Conservation (phyloP, 2,329 filamentous ascomycete species). For the Ramularia endophylla region DNA sequence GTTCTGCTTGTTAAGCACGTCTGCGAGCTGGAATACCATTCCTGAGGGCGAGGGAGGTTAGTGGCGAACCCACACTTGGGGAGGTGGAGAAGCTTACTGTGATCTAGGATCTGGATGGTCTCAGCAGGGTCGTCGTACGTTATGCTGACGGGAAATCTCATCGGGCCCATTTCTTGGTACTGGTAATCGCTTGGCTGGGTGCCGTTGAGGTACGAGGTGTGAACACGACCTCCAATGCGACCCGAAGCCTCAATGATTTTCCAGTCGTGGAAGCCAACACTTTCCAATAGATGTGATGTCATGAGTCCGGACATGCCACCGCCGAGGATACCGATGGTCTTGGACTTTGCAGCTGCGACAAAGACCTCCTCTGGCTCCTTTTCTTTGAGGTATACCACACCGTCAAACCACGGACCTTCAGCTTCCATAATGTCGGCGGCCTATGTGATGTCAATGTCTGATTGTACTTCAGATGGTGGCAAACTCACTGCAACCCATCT, state of each 20-base stretch:
- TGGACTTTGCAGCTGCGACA: conserved; percentile 50
- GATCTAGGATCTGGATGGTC: conserved; percentile 55
- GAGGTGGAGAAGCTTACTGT: conserved; percentile 33
- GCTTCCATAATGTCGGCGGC: conserved; percentile 46
- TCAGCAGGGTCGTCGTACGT: conserved; percentile 48
- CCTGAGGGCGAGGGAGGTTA: no score
- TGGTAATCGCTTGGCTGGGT: conserved; percentile 56
- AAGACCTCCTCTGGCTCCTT: conserved; percentile 51
- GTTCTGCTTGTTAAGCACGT: conserved; percentile 56
- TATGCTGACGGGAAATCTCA: conserved; percentile 55
- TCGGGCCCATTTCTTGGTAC: conserved; percentile 63
- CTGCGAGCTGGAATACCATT: conserved; percentile 59
- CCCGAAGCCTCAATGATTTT: conserved; percentile 56
- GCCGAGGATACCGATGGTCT: conserved; percentile 58
- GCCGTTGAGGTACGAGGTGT: conserved; percentile 56
- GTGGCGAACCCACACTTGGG: no score
- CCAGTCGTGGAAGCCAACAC: conserved; percentile 54
- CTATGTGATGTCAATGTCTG: conserved; percentile 1
- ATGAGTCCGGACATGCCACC: conserved; percentile 62
- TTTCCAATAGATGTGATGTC: conserved; percentile 46
- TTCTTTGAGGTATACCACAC: conserved; percentile 52
- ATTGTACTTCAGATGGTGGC: background rate
- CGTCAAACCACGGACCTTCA: conserved; percentile 61
- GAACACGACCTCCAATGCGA: conserved; percentile 58
- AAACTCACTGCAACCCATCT: conserved; percentile 32